These are phyloP conservation scores for Zangia roseola DNA, from an alignment of 768 basidiomycete genomes.

Conservation along the genomic window DNA sequence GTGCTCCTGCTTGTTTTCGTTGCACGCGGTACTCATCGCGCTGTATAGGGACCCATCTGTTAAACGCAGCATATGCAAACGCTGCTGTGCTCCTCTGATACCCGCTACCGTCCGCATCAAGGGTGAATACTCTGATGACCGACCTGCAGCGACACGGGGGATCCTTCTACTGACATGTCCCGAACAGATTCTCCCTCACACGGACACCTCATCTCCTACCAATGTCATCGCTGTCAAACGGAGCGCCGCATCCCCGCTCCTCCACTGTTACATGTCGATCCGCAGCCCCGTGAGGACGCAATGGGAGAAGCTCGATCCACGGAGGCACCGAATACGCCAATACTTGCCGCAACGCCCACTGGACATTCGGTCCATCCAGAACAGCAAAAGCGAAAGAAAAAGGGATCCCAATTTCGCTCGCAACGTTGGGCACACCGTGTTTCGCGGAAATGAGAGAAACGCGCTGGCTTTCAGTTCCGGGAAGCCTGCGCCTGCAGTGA, in stretches of 20 bases:
- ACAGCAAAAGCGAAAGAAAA: not conserved
- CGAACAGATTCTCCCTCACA: constrained; percentile 43
- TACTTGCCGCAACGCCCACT: not conserved
- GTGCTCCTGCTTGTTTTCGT: not conserved
- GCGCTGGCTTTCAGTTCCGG: too few relatives aligned
- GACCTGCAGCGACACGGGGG: too few relatives aligned
- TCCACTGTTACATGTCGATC: constrained; percentile 31
- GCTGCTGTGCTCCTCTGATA: constrained; percentile 61
- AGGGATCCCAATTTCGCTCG: constrained; percentile 49
- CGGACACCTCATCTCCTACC: constrained; percentile 54
- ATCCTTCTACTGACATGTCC: constrained; percentile 15
- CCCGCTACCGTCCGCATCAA: constrained; percentile 66
- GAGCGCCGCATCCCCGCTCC: constrained; percentile 67
- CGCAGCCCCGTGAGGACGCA: not conserved
- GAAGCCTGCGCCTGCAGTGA: too few relatives aligned
- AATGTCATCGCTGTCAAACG: constrained; percentile 56
- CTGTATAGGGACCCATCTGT: constrained; percentile 68
- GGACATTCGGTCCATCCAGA: not conserved
- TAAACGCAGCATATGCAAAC: constrained; percentile 78
- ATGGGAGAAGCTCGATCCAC: not conserved
- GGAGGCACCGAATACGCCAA: not conserved
- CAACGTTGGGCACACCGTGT: constrained; percentile 63
- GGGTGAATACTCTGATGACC: constrained; percentile 39
- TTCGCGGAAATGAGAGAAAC: constrained; percentile 63
- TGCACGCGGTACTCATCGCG: not conserved